Percentiles rank a stretch among this genome's conserved stretches.
These are phyloP conservation scores for Smallanthus sonchifolius DNA, from an alignment of 129 eudicot genomes.

Conservation along the genomic window DNA sequence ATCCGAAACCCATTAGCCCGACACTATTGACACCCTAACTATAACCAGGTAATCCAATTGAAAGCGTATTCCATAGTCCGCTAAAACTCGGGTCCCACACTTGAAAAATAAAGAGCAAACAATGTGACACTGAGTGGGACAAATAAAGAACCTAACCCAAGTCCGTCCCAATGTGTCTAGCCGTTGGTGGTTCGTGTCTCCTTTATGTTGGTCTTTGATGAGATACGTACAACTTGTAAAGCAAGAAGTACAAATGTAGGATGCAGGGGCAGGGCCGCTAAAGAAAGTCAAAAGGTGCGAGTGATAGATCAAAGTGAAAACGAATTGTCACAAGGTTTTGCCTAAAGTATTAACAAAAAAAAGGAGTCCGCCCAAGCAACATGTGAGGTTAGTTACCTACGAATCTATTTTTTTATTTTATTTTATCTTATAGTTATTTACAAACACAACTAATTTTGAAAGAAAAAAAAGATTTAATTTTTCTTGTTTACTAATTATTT, in stretches of 20 bases:
- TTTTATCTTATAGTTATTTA: not conserved
- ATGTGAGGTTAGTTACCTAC: not conserved
- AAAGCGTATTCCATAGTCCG: no score
- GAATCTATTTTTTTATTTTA: not conserved
- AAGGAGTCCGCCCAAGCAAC: not conserved
- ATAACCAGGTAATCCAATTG: no score
- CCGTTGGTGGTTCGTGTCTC: conserved; percentile 1
- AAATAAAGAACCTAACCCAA: conserved; percentile 6
- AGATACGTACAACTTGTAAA: not conserved
- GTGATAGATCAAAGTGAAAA: conserved; percentile 7
- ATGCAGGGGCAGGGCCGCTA: not conserved
- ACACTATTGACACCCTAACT: no score
- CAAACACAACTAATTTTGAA: not conserved
- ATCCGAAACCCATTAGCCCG: no score
- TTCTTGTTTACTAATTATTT: not conserved
- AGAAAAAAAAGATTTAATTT: not conserved
- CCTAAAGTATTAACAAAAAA: not conserved
- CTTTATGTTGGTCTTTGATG: not conserved
- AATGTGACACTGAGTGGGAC: not conserved
- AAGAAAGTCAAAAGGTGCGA: conserved; percentile 13
- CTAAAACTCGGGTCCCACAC: no score
- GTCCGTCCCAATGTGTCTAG: not conserved
- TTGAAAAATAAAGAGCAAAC: not conserved
- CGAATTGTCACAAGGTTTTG: conserved; percentile 7
- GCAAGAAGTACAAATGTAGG: conserved; percentile 3